Base-by-base conservation (phyloP, 2,329 filamentous ascomycete species). In the Colletotrichum tabaci region DNA sequence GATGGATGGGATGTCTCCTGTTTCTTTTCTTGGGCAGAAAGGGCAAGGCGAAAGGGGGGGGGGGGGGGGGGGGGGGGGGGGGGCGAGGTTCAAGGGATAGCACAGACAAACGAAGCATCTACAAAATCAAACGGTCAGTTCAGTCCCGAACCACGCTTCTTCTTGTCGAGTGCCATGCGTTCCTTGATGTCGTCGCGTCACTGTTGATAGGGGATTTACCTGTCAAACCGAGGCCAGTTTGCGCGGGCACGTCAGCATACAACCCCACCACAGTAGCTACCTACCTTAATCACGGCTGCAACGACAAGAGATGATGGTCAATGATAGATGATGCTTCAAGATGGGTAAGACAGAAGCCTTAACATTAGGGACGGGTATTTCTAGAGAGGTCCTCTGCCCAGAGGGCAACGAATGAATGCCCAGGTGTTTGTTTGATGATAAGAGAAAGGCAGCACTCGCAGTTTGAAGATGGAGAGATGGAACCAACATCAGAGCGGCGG, bases 1-100 rank as follows among this genome's bases (percentile, higher is more conserved):
- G 53, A 67, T 57, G 64, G 67, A 15, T 56, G 30, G 16, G 40
- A 62, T 16, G 13, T 71, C 52, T 60, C 60, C 65, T 64, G 58
- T 60, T 69, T 60, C 60, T 69, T 70, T 66, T 44, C 55, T 66
- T 67, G 57, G 67, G 52, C 52, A 44, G 23, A 49, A 68, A 30
- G 40, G 57, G 40, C 49, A 38, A 66, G 64, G 42, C 49, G n/a
- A n/a, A n/a, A n/a, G n/a, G n/a, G n/a, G n/a, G n/a, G n/a, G n/a
- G n/a, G n/a, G n/a, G n/a, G n/a, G n/a, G n/a, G n/a, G n/a, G n/a
- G n/a, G n/a, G 26, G 57, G 57, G 55, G 40, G 16, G 21, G 18
- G 53, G 56, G 60, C 21, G 26, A 67, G 18, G 56, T 38, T 61
- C 57, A 50, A 55, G 44, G 47, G 40, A 52, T 40, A 44, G 42